phyloP scores from a whole-genome alignment of 208 protist species.

The Tritrichomonas musculus region DNA sequence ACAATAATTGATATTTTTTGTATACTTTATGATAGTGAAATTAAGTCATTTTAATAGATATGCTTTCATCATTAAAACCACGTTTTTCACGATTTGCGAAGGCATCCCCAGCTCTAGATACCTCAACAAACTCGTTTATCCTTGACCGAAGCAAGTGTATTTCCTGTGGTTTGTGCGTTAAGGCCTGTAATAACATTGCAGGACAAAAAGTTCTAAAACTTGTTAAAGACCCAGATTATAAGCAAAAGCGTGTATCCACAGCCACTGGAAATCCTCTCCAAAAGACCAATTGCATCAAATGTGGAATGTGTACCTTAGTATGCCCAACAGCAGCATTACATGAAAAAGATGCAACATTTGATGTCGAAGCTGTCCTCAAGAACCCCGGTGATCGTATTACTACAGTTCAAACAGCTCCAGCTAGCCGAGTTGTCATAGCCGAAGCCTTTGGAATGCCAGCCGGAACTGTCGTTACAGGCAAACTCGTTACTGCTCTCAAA shows the following conservation, averaged over 20 bases:
- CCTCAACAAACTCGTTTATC: not conserved
- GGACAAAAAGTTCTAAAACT: not conserved
- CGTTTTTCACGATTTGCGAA: not conserved
- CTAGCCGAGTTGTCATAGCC: constrained; percentile 45
- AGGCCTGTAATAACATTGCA: constrained; percentile 42
- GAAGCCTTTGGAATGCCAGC: constrained; percentile 47
- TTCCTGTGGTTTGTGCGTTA: constrained; percentile 44
- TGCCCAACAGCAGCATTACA: constrained; percentile 50
- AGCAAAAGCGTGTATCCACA: not conserved
- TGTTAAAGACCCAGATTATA: not conserved
- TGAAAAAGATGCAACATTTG: constrained; percentile 37
- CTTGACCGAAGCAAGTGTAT: constrained; percentile 49
- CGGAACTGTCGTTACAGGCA: constrained; percentile 38
- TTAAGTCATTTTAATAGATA: not conserved
- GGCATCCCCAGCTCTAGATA: not conserved
- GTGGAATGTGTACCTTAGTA: constrained; percentile 51
- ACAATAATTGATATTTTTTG: not conserved
- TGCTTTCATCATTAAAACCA: not conserved
- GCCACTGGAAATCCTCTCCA: not conserved
- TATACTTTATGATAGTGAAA: not conserved
- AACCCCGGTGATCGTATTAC: not conserved
- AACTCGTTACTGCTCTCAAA: constrained; percentile 46
- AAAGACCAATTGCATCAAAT: constrained; percentile 51
- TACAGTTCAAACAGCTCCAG: constrained; percentile 48
- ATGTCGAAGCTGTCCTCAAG: constrained; percentile 33